Evolutionary conservation across 352 stramenopile species (phyloP).

Genomic region (Blastocystis sp.): DNA sequence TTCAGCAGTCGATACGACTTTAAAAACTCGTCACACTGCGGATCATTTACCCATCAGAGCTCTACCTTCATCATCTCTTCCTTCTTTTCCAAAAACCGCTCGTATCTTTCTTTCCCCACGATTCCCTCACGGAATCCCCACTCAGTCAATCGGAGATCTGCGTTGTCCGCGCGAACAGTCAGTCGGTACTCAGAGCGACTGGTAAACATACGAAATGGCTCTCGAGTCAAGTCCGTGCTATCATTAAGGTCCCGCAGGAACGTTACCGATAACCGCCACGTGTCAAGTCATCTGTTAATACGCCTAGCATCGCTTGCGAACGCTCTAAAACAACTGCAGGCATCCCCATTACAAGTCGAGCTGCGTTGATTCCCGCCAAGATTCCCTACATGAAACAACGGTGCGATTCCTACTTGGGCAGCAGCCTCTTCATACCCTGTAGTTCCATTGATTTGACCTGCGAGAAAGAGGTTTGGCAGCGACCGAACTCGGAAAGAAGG

Average conservation of each 20-base stretch:
- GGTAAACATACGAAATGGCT: slow-evolving; percentile 98
- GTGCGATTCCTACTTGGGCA: slow-evolving; percentile 74
- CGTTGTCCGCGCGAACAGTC: slow-evolving; percentile 84
- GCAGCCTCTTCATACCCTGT: slow-evolving; percentile 98
- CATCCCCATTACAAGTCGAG: slow-evolving; percentile 71
- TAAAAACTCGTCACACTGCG: slow-evolving; percentile 67
- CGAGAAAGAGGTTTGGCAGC: slow-evolving; percentile 73
- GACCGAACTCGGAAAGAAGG: background rate
- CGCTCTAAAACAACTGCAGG: slow-evolving; percentile 83
- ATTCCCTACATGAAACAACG: slow-evolving; percentile 71
- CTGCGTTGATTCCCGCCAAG: slow-evolving; percentile 89
- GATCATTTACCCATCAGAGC: background rate
- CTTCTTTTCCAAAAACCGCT: slow-evolving; percentile 78
- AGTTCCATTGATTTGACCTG: slow-evolving; percentile 96
- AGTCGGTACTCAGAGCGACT: slow-evolving; percentile 84
- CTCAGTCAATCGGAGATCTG: slow-evolving; percentile 87
- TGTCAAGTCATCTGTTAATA: slow-evolving; percentile 96
- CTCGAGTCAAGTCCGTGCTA: slow-evolving; percentile 66
- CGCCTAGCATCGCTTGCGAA: slow-evolving; percentile 88
- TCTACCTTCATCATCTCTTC: slow-evolving; percentile 70
- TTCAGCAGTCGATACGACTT: slow-evolving; percentile 71
- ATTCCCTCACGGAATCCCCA: slow-evolving; percentile 79
- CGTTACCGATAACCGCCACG: slow-evolving; percentile 24
- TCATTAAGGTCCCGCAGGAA: background rate
- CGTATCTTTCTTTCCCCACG: slow-evolving; percentile 73